Evolutionary conservation across 495 filamentous ascomycete species (phyloP).

Genomic region (Xylaria palmicola): DNA sequence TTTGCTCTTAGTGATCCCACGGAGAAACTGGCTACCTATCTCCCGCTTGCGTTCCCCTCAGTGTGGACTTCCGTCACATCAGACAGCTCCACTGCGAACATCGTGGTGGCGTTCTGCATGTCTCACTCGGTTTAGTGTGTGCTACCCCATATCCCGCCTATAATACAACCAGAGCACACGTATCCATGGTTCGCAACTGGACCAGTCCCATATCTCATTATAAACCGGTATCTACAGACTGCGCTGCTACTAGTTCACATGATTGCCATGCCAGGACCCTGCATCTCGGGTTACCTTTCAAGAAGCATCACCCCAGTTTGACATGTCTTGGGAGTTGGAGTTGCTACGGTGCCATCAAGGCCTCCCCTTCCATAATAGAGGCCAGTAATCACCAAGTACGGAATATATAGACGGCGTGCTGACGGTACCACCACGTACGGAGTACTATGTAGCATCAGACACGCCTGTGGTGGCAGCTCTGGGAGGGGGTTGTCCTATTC

Average conservation of each 20-base stretch:
- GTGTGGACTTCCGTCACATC: constrained; percentile 12
- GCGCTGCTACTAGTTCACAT: neutral
- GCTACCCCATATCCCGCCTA: no score
- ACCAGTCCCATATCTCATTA: neutral
- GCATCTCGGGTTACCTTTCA: no score
- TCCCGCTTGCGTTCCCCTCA: no score
- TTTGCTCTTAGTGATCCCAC: no score
- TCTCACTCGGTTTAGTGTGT: constrained; percentile 28
- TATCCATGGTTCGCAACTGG: neutral
- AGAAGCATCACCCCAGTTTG: neutral
- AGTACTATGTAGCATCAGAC: neutral
- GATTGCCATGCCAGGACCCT: no score
- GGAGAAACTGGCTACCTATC: no score
- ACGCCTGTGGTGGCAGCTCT: no score
- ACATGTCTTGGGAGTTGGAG: no score
- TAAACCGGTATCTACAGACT: neutral
- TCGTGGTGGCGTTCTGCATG: constrained; percentile 30
- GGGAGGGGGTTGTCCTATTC: neutral
- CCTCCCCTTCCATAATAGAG: no score
- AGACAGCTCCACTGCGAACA: constrained; percentile 25
- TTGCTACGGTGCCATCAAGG: no score
- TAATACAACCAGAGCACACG: neutral
- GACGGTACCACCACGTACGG: neutral
- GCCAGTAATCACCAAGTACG: no score
- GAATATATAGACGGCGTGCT: neutral